Conservation (phyloP, 345 rosid species). For the Rhizophora apiculata region DNA sequence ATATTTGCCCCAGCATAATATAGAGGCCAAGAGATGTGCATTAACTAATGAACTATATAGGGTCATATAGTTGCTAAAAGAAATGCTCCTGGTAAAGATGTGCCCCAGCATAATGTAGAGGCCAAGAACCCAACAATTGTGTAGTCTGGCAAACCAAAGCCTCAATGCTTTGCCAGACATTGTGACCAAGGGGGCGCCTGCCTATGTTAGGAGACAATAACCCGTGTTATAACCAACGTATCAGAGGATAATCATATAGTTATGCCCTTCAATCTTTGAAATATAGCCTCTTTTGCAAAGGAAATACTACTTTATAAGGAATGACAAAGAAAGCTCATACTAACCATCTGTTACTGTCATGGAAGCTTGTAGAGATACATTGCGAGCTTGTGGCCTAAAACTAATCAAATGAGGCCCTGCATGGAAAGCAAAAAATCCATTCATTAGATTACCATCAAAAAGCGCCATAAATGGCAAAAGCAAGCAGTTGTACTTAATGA, state of each 20-base stretch:
- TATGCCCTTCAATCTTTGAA: background rate
- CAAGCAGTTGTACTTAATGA: conserved; percentile 14
- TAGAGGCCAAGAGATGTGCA: too few species aligned
- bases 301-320: background rate
- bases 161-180: background rate
- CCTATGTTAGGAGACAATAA: background rate
- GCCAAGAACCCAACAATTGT: background rate
- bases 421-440: background rate
- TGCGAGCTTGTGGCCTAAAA: conserved; percentile 72
- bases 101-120: background rate
- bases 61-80: too few species aligned
- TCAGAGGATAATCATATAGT: background rate
- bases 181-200: background rate
- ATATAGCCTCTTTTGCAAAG: background rate
- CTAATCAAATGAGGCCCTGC: conserved; percentile 95
- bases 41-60: too few species aligned
- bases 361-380: conserved; percentile 91
- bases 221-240: background rate
- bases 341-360: conserved; percentile 98
- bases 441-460: conserved; percentile 7
- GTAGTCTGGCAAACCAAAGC: background rate
- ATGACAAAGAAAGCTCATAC: conserved; percentile 17
- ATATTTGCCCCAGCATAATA: too few species aligned
- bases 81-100: background rate
- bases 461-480: background rate